phyloP scores from a whole-genome alignment of 2,329 filamentous ascomycete genomes.

The Clonostachys rosea region DNA sequence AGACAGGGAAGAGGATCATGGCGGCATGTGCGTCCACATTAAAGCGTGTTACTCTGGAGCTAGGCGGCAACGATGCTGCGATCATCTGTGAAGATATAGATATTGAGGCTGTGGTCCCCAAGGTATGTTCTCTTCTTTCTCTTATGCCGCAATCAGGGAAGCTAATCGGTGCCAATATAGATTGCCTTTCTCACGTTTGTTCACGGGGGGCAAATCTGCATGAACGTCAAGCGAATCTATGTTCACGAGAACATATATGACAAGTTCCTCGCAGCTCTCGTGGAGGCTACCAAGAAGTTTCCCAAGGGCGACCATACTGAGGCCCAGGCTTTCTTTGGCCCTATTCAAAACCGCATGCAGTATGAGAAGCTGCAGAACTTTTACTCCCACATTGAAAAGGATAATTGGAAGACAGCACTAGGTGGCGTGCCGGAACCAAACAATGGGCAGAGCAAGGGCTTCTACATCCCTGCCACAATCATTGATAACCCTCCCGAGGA shows the following conservation, averaged over 20 bases:
- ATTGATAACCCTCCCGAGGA: constrained; percentile 50
- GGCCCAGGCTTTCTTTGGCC: constrained; percentile 36
- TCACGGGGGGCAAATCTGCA: neutral
- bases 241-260: constrained; percentile 55
- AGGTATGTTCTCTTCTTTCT: neutral
- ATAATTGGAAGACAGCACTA: constrained; percentile 7
- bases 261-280: constrained; percentile 34
- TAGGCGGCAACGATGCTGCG: constrained; percentile 15
- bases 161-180: constrained; percentile 2
- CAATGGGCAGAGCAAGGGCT: constrained; percentile 23
- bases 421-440: too few species aligned
- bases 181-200: constrained; percentile 10
- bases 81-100: constrained; percentile 37
- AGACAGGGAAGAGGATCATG: constrained; percentile 58
- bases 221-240: constrained; percentile 43
- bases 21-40: constrained; percentile 49
- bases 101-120: neutral
- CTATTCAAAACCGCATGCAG: constrained; percentile 59
- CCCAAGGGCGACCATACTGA: neutral
- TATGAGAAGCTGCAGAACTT: constrained; percentile 54
- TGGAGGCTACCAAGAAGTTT: constrained; percentile 5
- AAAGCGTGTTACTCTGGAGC: constrained; percentile 57
- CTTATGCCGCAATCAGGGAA: neutral
- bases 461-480: constrained; percentile 50
- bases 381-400: constrained; percentile 26